Base-by-base conservation (phyloP, 2,329 filamentous ascomycete species). In the Xylariaceae sp. region DNA sequence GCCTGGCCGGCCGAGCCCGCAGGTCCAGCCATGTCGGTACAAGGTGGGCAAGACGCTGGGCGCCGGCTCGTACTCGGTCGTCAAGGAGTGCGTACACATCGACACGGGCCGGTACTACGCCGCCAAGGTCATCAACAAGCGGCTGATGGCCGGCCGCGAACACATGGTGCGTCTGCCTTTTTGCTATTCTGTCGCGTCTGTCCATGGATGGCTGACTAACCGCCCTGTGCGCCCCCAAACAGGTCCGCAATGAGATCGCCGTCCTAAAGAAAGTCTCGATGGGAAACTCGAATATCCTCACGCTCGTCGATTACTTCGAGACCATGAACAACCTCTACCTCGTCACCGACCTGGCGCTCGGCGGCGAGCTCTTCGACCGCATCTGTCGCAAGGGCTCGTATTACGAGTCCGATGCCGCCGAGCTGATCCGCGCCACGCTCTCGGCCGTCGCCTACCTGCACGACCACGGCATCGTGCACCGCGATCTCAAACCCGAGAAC, bases 251-350 rank as follows among this genome's bases (percentile, higher is more conserved):
- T 59, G 92, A 98, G 65, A 98, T 98, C 51, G 90, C 92, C 5
- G 88, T 98, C 17, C 72, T 98, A 47, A 96, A 96, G 63, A 83
- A 83, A 54, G 90, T 98, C n/a, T 96, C 90, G 2, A 94, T 98
- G 85, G 92, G 92, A 35, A 90, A 98, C 64, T 86, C 92, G 60
- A 98, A 98, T 57, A 96, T 98, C 57, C 68, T 98, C 41, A 98
- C 92, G 1, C 73, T 98, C 38, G 92, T 96, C 51, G 92, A 98
- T 67, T 98, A 96, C 64, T 98, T 98, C 56, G 92, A 98, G 67
- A 98, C 92, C 5, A 94, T 95, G 85, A 96, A 98, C 67, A 98
- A 98, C 63, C 75, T 98, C 46, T 98, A 98, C 60, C 80, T 98
- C 23, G 92, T 98, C 32, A 96, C 92, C 27, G 92, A 98, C 55